Evolutionary conservation across 2,329 filamentous ascomycete species (phyloP).

Genomic region (Ophiostoma ips): DNA sequence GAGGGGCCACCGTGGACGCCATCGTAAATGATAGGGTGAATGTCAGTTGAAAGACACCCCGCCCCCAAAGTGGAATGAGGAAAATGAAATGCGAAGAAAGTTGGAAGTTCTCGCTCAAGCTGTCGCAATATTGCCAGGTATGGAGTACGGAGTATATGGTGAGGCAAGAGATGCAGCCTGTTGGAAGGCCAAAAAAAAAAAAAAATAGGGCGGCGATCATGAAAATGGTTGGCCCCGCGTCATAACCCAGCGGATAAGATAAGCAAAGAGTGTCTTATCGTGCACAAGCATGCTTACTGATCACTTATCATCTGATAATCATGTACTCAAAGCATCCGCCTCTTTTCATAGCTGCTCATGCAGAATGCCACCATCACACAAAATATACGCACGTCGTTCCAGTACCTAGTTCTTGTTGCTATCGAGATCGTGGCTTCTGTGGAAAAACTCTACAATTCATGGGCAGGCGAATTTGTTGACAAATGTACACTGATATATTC

Average conservation of each 20-base stretch:
- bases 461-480: no score
- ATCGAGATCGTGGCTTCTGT: no score
- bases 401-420: no score
- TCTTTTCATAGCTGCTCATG: no score
- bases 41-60: background rate
- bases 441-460: no score
- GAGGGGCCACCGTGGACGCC: slow-evolving; percentile 11
- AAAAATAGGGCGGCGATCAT: background rate
- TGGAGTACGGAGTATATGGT: background rate
- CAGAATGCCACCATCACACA: no score
- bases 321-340: no score
- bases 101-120: background rate
- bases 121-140: background rate
- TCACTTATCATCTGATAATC: background rate
- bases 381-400: no score
- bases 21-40: slow-evolving; percentile 4
- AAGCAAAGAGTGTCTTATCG: background rate
- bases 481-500: no score
- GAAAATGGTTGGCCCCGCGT: background rate
- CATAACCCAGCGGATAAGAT: background rate
- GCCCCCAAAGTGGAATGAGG: background rate
- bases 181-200: background rate
- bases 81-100: no score
- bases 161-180: background rate
- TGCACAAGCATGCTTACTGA: slow-evolving; percentile 18